A percentile compares a stretch with the other conserved stretches of the same genome.
Conservation (phyloP, 164 flowering plant genomes). For the Macadamia tetraphylla region DNA sequence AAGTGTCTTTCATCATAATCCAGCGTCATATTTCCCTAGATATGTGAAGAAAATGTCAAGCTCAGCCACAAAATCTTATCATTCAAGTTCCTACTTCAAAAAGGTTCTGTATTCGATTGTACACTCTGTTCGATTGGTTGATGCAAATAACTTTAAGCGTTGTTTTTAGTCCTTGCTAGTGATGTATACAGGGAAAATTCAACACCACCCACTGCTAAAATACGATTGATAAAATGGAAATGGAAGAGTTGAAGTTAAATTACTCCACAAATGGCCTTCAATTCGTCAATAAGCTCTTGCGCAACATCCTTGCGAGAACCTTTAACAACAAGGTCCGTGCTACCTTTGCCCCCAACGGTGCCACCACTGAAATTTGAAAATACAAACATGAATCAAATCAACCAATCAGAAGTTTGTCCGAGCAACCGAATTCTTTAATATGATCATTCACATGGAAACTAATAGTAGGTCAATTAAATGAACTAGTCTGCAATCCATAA, state of each 20-base stretch:
- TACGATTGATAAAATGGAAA: neutral
- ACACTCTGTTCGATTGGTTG: too few species aligned
- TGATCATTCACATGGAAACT: too few species aligned
- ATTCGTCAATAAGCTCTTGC: slow-evolving; percentile 57
- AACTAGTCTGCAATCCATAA: neutral
- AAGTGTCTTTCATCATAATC: slow-evolving; percentile 84
- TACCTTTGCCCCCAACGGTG: slow-evolving; percentile 53
- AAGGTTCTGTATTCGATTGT: too few species aligned
- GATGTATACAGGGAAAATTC: too few species aligned
- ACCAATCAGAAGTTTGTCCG: neutral
- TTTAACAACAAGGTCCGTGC: slow-evolving; percentile 53
- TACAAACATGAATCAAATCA: neutral
- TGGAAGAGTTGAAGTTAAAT: neutral
- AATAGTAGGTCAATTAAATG: too few species aligned
- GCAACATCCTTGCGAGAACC: slow-evolving; percentile 55
- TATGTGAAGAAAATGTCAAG: neutral
- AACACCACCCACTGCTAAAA: neutral
- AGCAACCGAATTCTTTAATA: neutral
- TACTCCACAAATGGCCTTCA: slow-evolving; percentile 72
- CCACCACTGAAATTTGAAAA: slow-evolving; percentile 22
- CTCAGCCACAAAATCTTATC: neutral
- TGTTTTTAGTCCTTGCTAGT: too few species aligned
- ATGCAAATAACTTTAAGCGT: too few species aligned
- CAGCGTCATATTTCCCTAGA: slow-evolving; percentile 67
- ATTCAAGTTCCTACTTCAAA: neutral